Base-by-base conservation (phyloP, 2,329 filamentous ascomycete species). In the Aspergillus pseudoviridinutans region DNA sequence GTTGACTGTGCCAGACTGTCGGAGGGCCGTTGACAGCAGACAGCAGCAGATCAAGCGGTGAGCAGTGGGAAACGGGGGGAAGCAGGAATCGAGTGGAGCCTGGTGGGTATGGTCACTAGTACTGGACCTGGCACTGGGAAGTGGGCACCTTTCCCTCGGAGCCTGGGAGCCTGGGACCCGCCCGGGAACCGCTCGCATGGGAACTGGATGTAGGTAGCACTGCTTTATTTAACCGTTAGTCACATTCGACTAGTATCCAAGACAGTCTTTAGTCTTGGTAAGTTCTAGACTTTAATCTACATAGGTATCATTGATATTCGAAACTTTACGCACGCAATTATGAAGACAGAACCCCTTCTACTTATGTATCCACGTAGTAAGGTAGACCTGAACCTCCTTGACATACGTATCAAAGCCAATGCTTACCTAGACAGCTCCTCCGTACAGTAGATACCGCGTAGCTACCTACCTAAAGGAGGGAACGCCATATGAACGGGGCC, bases 401-500 rank as follows among this genome's bases (percentile, higher is more conserved):
- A 6, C 1, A 14, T 17, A 14, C 2, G 4, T 17, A 17, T 17
- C 32, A 17, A 6, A 35, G 12, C 32, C 14, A 35, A 4, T 35
- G 12, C 32, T 35, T 35, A 35, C 32, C 41, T 10, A 12, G 41
- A 3, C 35, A 46, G 41, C 29, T 47, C 44, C 27, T 22, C 35
- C 22, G 32, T 52, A 38, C 12, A 35, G 28, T 46, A 47, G 29
- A 25, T 27, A 47, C 41, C 22, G 54, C 41, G 41, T 24, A 17
- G 25, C 20, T 25, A 5, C 22, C 25, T 28, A 49, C 24, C 49
- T 24, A 24, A 46, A 46, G 35, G 29, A 49, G 42, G 38, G 49
- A 42, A 56, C 58, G 49, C 56, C 22, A 46, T 25, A 25, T 29
- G 28, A 9, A 59, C 55, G 57, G 59, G 47, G 50, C 54, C 59